Conservation (phyloP, 176 grass and related monocot genomes). For the Sorghum bicolor region Sorghum_bicolor_NCBIv3 NC_012873.2:66390501-66391000, state of each 20-base stretch:
- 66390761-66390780: background rate
- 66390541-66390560: background rate
- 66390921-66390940: background rate
- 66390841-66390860: conserved; percentile 23
- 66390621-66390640: conserved; percentile 12
- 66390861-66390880: conserved; percentile 10
- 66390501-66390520: background rate
- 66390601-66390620: background rate
- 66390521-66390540: conserved; percentile 4
- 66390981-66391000: too few species aligned
- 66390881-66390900: background rate
- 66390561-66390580: background rate
- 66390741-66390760: conserved; percentile 14
- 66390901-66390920: background rate
- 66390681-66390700: conserved; percentile 15
- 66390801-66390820: background rate
- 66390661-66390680: conserved; percentile 27
- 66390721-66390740: background rate
- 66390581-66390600: background rate
- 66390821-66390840: conserved; percentile 13
- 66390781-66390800: background rate
- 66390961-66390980: too few species aligned
- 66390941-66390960: background rate
- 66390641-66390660: background rate
- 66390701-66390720: too few species aligned